phyloP scores from a whole-genome alignment of 306 rosid species.

The Prunus salicina region DNA sequence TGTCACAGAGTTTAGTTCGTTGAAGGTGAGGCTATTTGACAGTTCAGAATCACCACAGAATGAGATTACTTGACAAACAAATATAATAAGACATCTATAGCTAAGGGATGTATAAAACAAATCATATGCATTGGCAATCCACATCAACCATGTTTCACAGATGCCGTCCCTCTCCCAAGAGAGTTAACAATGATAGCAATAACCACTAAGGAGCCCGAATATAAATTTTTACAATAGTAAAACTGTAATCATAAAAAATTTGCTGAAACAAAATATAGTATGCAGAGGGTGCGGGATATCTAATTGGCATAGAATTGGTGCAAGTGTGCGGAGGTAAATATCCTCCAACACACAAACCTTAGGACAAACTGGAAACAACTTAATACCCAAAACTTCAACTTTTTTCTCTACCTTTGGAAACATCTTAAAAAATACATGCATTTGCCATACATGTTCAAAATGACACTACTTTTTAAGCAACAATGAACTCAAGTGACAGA shows the following conservation, averaged over 20 bases:
- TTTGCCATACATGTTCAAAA: background rate
- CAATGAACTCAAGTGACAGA: background rate
- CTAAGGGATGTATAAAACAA: background rate
- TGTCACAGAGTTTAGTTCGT: constrained; percentile 94
- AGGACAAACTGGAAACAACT: background rate
- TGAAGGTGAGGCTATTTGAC: constrained; percentile 85
- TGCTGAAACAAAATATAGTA: background rate
- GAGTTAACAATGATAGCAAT: background rate
- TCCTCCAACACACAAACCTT: background rate
- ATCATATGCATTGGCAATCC: background rate
- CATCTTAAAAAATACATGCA: background rate
- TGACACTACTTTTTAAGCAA: background rate
- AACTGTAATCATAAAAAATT: background rate
- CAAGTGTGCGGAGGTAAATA: background rate
- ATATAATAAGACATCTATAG: background rate
- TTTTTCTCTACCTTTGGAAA: background rate
- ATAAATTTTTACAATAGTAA: too few species aligned
- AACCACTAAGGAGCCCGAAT: background rate
- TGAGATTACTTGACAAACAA: constrained; percentile 12
- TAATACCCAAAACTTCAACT: background rate
- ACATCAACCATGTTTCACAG: background rate
- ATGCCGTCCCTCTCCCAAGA: background rate
- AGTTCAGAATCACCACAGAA: constrained; percentile 22
- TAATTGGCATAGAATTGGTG: background rate
- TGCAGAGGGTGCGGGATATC: background rate